These are phyloP conservation scores for Puccinia hordei DNA, from an alignment of 1,284 basidiomycete genomes.

Conservation along the genomic window DNA sequence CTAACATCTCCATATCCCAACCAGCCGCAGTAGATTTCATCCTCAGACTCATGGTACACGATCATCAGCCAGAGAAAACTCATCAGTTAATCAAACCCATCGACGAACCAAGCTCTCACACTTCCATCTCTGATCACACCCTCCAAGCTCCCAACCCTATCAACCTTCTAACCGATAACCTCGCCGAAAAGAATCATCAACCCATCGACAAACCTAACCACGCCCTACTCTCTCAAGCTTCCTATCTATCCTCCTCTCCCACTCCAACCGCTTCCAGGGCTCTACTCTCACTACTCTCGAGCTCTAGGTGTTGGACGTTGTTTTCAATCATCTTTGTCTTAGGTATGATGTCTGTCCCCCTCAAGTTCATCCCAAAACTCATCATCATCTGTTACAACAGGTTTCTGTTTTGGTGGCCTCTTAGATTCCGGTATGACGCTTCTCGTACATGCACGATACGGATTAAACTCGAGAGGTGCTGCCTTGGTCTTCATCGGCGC, in stretches of 20 bases:
- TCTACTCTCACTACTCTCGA: conserved; percentile 14
- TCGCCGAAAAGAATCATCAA: too few relatives aligned
- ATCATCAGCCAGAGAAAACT: background rate
- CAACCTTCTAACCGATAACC: background rate
- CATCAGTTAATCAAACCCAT: background rate
- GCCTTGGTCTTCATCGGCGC: conserved; percentile 33
- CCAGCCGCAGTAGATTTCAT: conserved; percentile 37
- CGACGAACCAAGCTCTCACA: background rate
- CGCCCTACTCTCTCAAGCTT: background rate
- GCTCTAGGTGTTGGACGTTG: conserved; percentile 27
- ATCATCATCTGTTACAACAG: conserved; percentile 2
- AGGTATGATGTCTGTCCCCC: conserved; percentile 23
- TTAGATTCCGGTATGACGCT: conserved; percentile 43
- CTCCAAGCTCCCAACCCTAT: background rate
- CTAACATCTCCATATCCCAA: too few relatives aligned
- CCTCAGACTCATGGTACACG: conserved; percentile 18
- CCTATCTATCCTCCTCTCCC: background rate
- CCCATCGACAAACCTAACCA: too few relatives aligned
- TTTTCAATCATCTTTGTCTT: conserved; percentile 37
- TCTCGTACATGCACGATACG: conserved; percentile 17
- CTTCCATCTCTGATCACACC: background rate
- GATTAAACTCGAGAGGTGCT: conserved; percentile 23
- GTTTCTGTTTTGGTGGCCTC: conserved; percentile 38
- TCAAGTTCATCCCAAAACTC: background rate
- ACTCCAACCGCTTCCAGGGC: background rate